Conservation (phyloP, 2,329 filamentous ascomycete species). For the Septoria linicola region DNA sequence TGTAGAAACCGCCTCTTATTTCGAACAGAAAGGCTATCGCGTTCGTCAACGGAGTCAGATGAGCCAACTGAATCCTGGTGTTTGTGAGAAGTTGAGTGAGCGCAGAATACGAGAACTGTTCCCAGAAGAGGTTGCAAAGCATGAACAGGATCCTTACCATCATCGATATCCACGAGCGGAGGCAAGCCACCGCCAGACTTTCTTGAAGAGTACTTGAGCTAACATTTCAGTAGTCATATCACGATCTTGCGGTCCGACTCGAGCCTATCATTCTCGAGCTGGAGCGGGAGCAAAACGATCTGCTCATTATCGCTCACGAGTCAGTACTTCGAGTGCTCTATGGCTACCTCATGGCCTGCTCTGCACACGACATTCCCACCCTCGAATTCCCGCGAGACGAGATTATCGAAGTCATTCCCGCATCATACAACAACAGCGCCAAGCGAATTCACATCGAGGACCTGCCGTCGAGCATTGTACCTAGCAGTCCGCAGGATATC, state of each 20-base stretch:
- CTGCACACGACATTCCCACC: constrained; percentile 87
- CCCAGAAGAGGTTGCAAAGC: constrained; percentile 87
- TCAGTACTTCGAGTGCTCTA: constrained; percentile 96
- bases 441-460: constrained; percentile 82
- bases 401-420: constrained; percentile 98
- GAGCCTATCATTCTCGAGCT: constrained; percentile 97
- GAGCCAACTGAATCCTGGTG: constrained; percentile 94
- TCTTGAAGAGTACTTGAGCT: neutral
- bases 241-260: constrained; percentile 94
- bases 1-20: constrained; percentile 80
- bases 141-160: constrained; percentile 93
- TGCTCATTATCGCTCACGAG: constrained; percentile 98
- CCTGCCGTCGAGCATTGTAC: constrained; percentile 65
- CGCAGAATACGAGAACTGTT: constrained; percentile 75
- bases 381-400: constrained; percentile 93
- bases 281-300: constrained; percentile 92
- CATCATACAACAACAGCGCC: constrained; percentile 94
- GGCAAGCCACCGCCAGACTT: constrained; percentile 50
- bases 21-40: constrained; percentile 78
- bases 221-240: constrained; percentile 69
- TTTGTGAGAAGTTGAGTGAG: constrained; percentile 92
- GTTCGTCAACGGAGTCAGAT: constrained; percentile 92
- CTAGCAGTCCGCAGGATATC: constrained; percentile 76
- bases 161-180: constrained; percentile 94
- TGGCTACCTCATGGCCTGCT: constrained; percentile 97